Conservation (phyloP, 2,329 filamentous ascomycete species). For the Macrophomina tecta region DNA sequence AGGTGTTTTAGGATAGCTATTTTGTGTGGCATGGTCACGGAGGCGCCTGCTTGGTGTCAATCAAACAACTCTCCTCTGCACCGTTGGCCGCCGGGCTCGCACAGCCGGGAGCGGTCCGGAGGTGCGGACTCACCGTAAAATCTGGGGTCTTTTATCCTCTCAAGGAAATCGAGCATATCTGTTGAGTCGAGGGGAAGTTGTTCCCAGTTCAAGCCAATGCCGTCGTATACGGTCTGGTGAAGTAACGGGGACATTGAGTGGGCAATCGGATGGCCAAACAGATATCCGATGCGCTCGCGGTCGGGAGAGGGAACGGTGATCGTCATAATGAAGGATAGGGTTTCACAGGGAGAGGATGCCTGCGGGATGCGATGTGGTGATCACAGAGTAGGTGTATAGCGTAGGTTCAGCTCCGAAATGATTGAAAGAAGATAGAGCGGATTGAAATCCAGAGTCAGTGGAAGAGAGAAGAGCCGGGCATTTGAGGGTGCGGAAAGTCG, state of each 20-base stretch:
- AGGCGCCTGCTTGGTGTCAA: conserved; percentile 58
- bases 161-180: conserved; percentile 52
- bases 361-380: conserved; percentile 24
- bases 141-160: conserved; percentile 60
- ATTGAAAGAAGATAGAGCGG: background rate
- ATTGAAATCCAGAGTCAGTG: conserved; percentile 8
- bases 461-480: conserved; percentile 20
- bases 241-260: conserved; percentile 63
- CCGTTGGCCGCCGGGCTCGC: background rate
- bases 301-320: conserved; percentile 28
- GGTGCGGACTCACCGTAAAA: conserved; percentile 62
- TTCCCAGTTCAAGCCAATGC: conserved; percentile 58
- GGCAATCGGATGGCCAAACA: conserved; percentile 63
- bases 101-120: background rate
- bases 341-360: background rate
- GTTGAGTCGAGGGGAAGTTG: conserved; percentile 57
- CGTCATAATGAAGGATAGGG: conserved; percentile 30
- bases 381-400: background rate
- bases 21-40: conserved; percentile 86
- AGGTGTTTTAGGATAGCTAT: conserved; percentile 75
- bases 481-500: background rate
- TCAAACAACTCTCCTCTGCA: background rate
- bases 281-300: conserved; percentile 59
- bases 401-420: background rate
- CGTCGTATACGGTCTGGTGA: conserved; percentile 60